A percentile compares a stretch with the other conserved stretches of the same genome.
These are phyloP conservation scores for Colletotrichum sidae DNA, from an alignment of 2,329 filamentous ascomycete genomes.

Conservation along the genomic window DNA sequence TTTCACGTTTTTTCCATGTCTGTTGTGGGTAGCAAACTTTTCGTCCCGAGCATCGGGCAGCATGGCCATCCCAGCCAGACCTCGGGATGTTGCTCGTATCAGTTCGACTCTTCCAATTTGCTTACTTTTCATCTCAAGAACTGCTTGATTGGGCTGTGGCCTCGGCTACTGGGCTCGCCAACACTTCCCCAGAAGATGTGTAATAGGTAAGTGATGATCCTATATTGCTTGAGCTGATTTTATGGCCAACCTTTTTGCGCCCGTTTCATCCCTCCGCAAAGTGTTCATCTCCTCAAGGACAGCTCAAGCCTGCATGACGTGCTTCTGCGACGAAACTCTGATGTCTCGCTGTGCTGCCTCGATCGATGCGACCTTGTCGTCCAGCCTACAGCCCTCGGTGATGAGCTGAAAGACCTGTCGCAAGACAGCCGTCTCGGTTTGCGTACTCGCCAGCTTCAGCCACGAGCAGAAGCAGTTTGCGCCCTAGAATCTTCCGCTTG, in stretches of 20 bases:
- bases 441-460: neutral
- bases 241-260: constrained; percentile 19
- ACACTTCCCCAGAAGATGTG: neutral
- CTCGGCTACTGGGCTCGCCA: neutral
- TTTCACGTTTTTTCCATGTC: constrained; percentile 22
- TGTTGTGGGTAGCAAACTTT: constrained; percentile 17
- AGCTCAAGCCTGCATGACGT: constrained; percentile 24
- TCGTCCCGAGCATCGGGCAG: constrained; percentile 12
- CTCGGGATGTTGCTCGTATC: too few relatives aligned
- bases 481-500: neutral
- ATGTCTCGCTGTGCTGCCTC: neutral
- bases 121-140: constrained; percentile 24
- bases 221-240: constrained; percentile 23
- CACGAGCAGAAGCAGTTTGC: neutral
- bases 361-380: constrained; percentile 2
- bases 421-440: too few relatives aligned
- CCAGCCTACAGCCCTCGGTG: constrained; percentile 9
- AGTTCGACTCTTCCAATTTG: neutral
- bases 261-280: constrained; percentile 30
- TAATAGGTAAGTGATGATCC: neutral
- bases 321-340: constrained; percentile 22
- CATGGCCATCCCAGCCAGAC: constrained; percentile 20
- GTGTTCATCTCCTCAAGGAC: constrained; percentile 33
- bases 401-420: constrained; percentile 17
- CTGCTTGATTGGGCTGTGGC: constrained; percentile 8